phyloP scores from a whole-genome alignment of 2,329 filamentous ascomycete species.

The Aspergillus aculeatus region DNA sequence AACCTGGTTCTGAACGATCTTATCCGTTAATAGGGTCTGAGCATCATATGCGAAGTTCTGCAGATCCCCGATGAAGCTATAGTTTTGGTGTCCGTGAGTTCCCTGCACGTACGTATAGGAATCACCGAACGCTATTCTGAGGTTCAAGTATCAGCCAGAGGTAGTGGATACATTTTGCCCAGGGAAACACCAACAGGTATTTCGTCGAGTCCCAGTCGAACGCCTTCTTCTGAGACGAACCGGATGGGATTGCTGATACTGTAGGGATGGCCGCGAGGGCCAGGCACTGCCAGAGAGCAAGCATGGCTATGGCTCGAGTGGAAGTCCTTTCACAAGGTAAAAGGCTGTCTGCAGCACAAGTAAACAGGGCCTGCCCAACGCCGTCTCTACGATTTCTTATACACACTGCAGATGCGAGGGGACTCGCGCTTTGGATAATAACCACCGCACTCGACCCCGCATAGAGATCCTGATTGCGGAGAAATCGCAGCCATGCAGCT shows the following conservation, averaged over 20 bases:
- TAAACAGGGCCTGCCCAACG: not conserved
- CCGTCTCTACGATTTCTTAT: not conserved
- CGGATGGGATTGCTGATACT: slow-evolving; percentile 2
- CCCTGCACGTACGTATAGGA: slow-evolving; percentile 53
- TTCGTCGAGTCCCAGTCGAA: slow-evolving; percentile 18
- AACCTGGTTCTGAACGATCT: slow-evolving; percentile 52
- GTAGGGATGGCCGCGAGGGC: slow-evolving; percentile 7
- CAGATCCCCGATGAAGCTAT: slow-evolving; percentile 56
- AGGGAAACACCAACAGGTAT: slow-evolving; percentile 16
- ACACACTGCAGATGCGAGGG: not conserved
- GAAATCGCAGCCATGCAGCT: slow-evolving; percentile 9
- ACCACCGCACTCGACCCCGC: slow-evolving; percentile 3
- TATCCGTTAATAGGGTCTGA: slow-evolving; percentile 45
- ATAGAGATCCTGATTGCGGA: slow-evolving; percentile 7
- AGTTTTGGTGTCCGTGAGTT: slow-evolving; percentile 51
- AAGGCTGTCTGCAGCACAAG: not conserved
- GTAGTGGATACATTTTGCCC: slow-evolving; percentile 11
- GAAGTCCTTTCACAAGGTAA: not conserved
- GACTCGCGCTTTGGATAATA: not conserved
- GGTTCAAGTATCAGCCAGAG: not conserved
- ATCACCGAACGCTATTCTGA: slow-evolving; percentile 32
- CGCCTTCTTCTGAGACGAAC: not conserved
- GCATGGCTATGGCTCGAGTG: not conserved
- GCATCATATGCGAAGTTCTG: slow-evolving; percentile 49
- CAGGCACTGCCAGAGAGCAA: slow-evolving; percentile 1